A percentile compares a stretch with the other conserved stretches of the same genome.
Conservation (phyloP, 225 moss, liverwort and hornwort genomes). For the Pseudoscleropodium purum region DNA sequence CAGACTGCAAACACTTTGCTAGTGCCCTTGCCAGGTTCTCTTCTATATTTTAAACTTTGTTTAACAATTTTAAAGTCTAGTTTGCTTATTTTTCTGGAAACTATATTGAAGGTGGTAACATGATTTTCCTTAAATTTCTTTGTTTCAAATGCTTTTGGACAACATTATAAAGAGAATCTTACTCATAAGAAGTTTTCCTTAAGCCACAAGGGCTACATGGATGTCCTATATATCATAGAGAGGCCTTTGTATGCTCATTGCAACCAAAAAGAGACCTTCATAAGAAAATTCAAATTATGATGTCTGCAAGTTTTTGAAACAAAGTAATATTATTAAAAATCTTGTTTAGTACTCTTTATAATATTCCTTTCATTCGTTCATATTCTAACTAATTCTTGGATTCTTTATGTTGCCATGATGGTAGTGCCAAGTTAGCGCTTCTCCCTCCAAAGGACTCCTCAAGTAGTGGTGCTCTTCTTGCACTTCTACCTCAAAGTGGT, state of each 20-base stretch:
- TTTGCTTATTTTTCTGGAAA: not conserved
- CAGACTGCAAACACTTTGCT: conserved; percentile 61
- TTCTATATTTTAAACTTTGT: not conserved
- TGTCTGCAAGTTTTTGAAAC: not conserved
- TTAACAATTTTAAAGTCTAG: not conserved
- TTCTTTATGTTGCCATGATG: not conserved
- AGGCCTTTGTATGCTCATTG: not conserved
- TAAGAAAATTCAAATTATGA: not conserved
- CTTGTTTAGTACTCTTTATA: no score
- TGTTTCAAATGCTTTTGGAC: not conserved
- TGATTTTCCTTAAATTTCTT: not conserved
- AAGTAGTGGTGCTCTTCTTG: not conserved
- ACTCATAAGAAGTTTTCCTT: not conserved
- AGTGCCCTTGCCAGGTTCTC: conserved; percentile 63
- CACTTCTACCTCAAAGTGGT: conserved; percentile 17
- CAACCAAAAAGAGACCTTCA: rapidly evolving
- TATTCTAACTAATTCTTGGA: not conserved
- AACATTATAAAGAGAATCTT: not conserved
- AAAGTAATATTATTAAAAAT: not conserved
- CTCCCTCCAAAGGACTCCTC: conserved; percentile 1
- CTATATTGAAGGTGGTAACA: not conserved
- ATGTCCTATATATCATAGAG: no score
- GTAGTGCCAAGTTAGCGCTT: conserved; percentile 44
- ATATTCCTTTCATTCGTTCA: not conserved
- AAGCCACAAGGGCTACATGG: no score